Evolutionary conservation across 352 stramenopile genomes (phyloP).

Genomic region (Phytophthora ohioensis): DNA sequence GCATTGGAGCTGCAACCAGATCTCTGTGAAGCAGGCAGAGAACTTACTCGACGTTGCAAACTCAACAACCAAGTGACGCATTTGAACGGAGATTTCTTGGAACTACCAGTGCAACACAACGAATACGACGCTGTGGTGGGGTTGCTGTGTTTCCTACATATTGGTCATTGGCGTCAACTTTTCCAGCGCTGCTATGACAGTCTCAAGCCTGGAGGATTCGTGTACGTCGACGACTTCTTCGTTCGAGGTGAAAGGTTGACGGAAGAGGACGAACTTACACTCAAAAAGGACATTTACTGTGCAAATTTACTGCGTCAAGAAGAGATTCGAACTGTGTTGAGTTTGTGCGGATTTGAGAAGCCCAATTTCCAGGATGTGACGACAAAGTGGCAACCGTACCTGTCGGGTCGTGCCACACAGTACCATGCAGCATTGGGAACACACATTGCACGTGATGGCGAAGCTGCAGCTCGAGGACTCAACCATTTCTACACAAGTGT

Average conservation of each 20-base stretch:
- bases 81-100: slow-evolving; percentile 74
- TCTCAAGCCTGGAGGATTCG: slow-evolving; percentile 66
- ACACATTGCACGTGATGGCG: slow-evolving; percentile 66
- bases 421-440: slow-evolving; percentile 56
- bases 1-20: slow-evolving; percentile 86
- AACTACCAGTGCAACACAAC: slow-evolving; percentile 25
- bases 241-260: slow-evolving; percentile 51
- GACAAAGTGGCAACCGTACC: slow-evolving; percentile 72
- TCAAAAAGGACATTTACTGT: slow-evolving; percentile 77
- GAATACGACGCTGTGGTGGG: slow-evolving; percentile 73
- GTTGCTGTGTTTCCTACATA: slow-evolving; percentile 83
- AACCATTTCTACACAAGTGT: slow-evolving; percentile 80
- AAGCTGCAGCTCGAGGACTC: slow-evolving; percentile 60
- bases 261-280: slow-evolving; percentile 47
- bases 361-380: slow-evolving; percentile 70
- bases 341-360: slow-evolving; percentile 59
- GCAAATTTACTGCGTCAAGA: slow-evolving; percentile 47
- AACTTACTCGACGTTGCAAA: slow-evolving; percentile 68
- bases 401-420: slow-evolving; percentile 49
- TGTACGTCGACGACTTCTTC: slow-evolving; percentile 89
- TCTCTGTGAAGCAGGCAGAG: slow-evolving; percentile 61
- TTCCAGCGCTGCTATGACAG: slow-evolving; percentile 65
- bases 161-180: slow-evolving; percentile 66
- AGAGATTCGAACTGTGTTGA: slow-evolving; percentile 54
- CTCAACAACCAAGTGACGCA: slow-evolving; percentile 61